Conservation (phyloP, 1,139 yeast genomes). For the Nadsonia starkeyi-henricii region DNA sequence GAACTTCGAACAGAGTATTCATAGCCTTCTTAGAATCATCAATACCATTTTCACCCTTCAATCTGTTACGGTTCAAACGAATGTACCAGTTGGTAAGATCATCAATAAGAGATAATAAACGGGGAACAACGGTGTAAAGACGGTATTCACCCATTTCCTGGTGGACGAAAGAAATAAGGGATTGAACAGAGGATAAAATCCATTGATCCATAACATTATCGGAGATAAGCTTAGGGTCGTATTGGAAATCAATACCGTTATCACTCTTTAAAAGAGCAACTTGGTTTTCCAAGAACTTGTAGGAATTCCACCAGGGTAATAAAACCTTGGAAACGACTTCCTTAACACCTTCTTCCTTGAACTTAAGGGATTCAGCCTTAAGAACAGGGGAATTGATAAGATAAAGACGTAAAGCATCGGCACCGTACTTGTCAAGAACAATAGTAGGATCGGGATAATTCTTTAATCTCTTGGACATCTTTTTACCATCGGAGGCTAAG, state of each 20-base stretch:
- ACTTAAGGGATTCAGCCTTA: conserved; percentile 90
- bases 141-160: conserved; percentile 81
- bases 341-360: conserved; percentile 96
- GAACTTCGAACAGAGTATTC: conserved; percentile 81
- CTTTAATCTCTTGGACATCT: conserved; percentile 96
- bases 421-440: conserved; percentile 81
- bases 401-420: conserved; percentile 92
- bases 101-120: conserved; percentile 74
- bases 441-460: conserved; percentile 91
- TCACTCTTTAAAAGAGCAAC: conserved; percentile 72
- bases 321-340: conserved; percentile 93
- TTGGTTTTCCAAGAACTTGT: conserved; percentile 91
- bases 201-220: conserved; percentile 94
- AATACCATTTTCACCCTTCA: conserved; percentile 83
- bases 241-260: conserved; percentile 55
- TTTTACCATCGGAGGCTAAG: conserved; percentile 94
- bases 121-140: conserved; percentile 92
- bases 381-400: conserved; percentile 94
- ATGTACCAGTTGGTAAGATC: conserved; percentile 98
- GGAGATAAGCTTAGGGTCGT: conserved; percentile 47
- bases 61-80: conserved; percentile 93
- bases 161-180: conserved; percentile 74
- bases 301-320: conserved; percentile 97
- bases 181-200: conserved; percentile 89
- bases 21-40: conserved; percentile 77